Evolutionary conservation across 1,284 basidiomycete species (phyloP), one percentile per base, ranked within the genome.

Genomic region (Cutaneotrichosporon sp.): DNA sequence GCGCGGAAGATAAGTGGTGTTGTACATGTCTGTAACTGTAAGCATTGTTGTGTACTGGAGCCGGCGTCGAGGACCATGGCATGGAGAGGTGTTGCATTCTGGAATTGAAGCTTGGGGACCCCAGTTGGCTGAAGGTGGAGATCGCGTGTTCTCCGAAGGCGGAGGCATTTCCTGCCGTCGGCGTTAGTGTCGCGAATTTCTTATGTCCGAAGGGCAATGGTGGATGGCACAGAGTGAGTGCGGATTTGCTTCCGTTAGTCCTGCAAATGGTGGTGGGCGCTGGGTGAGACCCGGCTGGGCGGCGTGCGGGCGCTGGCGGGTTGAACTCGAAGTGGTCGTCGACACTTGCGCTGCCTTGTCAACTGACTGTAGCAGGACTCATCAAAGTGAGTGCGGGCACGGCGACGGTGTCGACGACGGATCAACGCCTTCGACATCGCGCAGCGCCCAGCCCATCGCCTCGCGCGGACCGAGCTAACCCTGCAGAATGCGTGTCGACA

Each of bases 401-500:
- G 15, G 36, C 15, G 36, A 3, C 36, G 36, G 17, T n/a, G 36
- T 15, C 17, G 36, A 37, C 36, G 36, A 37, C 36, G 7, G 13
- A 14, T 17, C 26, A 30, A 30, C 26, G 26, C 10, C 21, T 8
- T 38, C 36, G 46, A 26, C 46, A 45, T 33, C 30, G 12, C 15
- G 26, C 22, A 23, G 15, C 46, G 15, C 22, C 35, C 23, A 17
- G 9, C 15, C 45, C n/a, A n/a, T n/a, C n/a, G n/a, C n/a, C n/a
- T n/a, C 5, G 26, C 10, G 10, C 26, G 10, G 7, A 30, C 10
- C 26, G 10, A 30, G 30, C 56, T 47, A 22, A 54, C 49, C 13
- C 26, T 15, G 15, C 35, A 46, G 41, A 59, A 79, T 93, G 92
- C 94, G 94, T 84, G 84, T 93, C 80, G 92, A 97, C 80, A 87